These are phyloP conservation scores for Salvia splendens DNA, from an alignment of 257 asterid species.

Conservation along the genomic window DNA sequence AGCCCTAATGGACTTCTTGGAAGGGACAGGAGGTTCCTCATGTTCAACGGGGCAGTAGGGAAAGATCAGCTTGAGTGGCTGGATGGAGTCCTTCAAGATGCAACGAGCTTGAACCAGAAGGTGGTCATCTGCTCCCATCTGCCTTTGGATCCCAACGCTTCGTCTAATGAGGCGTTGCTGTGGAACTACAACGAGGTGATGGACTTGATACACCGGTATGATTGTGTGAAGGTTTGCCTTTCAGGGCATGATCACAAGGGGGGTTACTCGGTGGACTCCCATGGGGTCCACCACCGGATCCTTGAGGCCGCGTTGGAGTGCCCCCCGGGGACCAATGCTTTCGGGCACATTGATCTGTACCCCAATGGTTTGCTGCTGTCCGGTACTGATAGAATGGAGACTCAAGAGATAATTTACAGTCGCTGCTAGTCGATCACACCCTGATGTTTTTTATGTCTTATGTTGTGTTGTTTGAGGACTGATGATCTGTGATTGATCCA, in stretches of 20 bases:
- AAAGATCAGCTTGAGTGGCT: conserved; percentile 78
- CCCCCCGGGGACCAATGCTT: conserved; percentile 78
- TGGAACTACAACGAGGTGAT: conserved; percentile 88
- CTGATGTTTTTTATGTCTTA: neutral
- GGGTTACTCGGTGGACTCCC: conserved; percentile 67
- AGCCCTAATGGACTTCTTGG: conserved; percentile 75
- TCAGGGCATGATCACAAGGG: conserved; percentile 91
- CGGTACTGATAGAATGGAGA: conserved; percentile 68
- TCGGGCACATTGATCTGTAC: conserved; percentile 66
- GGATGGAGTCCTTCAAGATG: conserved; percentile 66
- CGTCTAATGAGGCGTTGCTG: conserved; percentile 61
- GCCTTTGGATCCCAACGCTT: conserved; percentile 71
- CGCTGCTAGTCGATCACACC: conserved; percentile 22
- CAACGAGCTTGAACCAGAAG: conserved; percentile 57
- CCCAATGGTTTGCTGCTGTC: conserved; percentile 52
- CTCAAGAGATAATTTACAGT: conserved; percentile 61
- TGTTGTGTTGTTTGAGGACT: neutral
- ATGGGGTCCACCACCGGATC: conserved; percentile 79
- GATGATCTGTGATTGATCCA: conserved; percentile 6
- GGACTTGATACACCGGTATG: conserved; percentile 64
- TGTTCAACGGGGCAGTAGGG: conserved; percentile 87
- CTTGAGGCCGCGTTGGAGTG: conserved; percentile 88
- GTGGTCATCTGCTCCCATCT: conserved; percentile 74
- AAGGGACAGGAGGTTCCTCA: conserved; percentile 70
- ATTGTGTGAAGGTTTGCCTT: conserved; percentile 78